Percentiles rank a stretch among this genome's conserved stretches.
Evolutionary conservation across 371 early-diverging fungal species (phyloP).

Genomic region (Nematocida displodere): DNA sequence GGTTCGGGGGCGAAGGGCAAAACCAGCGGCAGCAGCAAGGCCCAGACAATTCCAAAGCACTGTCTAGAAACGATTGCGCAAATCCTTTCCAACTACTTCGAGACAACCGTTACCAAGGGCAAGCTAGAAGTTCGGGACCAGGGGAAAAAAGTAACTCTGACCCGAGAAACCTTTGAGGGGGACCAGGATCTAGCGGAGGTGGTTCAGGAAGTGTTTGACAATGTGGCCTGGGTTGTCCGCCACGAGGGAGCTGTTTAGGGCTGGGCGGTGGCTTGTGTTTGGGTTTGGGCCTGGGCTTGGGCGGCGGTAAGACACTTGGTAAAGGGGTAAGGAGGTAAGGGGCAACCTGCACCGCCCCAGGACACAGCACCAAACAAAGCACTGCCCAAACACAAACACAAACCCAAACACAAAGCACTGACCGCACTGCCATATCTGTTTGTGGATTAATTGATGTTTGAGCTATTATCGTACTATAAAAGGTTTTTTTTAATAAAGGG

Average conservation of each 20-base stretch:
- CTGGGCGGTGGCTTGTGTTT: too few species aligned
- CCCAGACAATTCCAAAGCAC: slow-evolving; percentile 44
- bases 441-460: too few species aligned
- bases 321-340: too few species aligned
- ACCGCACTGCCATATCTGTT: too few species aligned
- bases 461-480: too few species aligned
- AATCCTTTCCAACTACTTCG: slow-evolving; percentile 38
- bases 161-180: background rate
- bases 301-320: too few species aligned
- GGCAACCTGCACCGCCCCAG: too few species aligned
- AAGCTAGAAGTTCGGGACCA: background rate
- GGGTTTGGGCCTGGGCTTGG: too few species aligned
- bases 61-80: slow-evolving; percentile 9
- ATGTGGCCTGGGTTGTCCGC: slow-evolving; percentile 11
- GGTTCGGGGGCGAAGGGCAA: background rate
- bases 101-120: background rate
- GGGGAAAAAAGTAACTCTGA: background rate
- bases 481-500: slow-evolving; percentile 25
- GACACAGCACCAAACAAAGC: too few species aligned
- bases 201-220: slow-evolving; percentile 47
- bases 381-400: too few species aligned
- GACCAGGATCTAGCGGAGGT: slow-evolving; percentile 19
- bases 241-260: background rate
- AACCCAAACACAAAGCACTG: too few species aligned
- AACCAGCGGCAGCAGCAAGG: background rate